phyloP scores from a whole-genome alignment of 2,329 filamentous ascomycete species.

The Thielaviopsis euricoi region DNA sequence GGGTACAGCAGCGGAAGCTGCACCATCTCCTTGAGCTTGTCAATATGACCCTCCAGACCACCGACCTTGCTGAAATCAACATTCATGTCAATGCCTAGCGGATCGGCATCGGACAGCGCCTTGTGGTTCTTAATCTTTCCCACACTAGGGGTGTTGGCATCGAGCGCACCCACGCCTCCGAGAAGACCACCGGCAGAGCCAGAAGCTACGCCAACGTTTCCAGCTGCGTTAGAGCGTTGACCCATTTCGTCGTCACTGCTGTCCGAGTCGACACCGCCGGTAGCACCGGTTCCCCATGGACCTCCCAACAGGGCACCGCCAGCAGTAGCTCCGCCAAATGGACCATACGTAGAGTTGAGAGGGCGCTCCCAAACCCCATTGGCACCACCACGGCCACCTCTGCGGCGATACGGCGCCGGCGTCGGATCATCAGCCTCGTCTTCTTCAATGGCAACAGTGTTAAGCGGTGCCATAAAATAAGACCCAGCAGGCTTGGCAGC shows the following conservation, averaged over 20 bases:
- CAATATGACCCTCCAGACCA: slow-evolving; percentile 82
- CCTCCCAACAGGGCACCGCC: slow-evolving; percentile 55
- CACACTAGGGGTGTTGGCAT: slow-evolving; percentile 51
- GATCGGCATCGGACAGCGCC: slow-evolving; percentile 81
- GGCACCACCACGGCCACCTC: slow-evolving; percentile 45
- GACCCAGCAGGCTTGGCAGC: slow-evolving; percentile 51
- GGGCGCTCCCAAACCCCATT: slow-evolving; percentile 55
- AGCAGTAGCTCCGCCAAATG: slow-evolving; percentile 75
- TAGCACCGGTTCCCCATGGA: slow-evolving; percentile 56
- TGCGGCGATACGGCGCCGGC: slow-evolving; percentile 52
- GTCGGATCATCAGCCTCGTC: slow-evolving; percentile 52
- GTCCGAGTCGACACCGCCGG: slow-evolving; percentile 75
- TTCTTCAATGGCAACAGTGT: slow-evolving; percentile 46
- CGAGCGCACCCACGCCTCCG: slow-evolving; percentile 22
- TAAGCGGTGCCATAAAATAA: slow-evolving; percentile 68
- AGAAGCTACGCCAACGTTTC: slow-evolving; percentile 46
- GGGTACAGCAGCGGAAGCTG: slow-evolving; percentile 86
- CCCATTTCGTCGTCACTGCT: slow-evolving; percentile 87
- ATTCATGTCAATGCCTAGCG: slow-evolving; percentile 78
- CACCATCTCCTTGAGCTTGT: slow-evolving; percentile 98
- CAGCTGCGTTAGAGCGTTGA: slow-evolving; percentile 39
- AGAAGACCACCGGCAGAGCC: slow-evolving; percentile 33
- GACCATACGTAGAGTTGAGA: slow-evolving; percentile 78
- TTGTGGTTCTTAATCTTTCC: slow-evolving; percentile 91
- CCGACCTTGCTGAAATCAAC: slow-evolving; percentile 93